Evolutionary conservation across 768 basidiomycete species (phyloP).

Genomic region (Stropharia rugosoannulata): DNA sequence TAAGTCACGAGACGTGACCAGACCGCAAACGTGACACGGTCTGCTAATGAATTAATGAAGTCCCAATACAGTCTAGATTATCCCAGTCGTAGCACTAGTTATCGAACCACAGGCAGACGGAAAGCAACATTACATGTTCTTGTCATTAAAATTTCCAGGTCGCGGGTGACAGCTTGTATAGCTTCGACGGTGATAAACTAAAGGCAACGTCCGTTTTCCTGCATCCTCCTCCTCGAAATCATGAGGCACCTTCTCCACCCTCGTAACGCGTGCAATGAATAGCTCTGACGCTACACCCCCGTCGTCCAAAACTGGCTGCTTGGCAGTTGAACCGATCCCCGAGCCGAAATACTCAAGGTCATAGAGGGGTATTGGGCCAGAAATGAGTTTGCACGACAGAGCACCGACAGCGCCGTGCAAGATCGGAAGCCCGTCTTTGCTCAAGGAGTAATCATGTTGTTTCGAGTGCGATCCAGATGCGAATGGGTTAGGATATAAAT

Average conservation of each 20-base stretch:
- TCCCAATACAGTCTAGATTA: neutral
- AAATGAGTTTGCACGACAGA: slow-evolving; percentile 68
- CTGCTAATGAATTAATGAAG: neutral
- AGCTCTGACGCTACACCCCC: slow-evolving; percentile 57
- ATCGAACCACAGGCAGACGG: no score
- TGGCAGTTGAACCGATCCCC: slow-evolving; percentile 9
- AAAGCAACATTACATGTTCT: neutral
- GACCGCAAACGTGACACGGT: neutral
- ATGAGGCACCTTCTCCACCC: slow-evolving; percentile 44
- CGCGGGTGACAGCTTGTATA: slow-evolving; percentile 48
- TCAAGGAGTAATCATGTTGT: slow-evolving; percentile 37
- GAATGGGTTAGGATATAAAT: slow-evolving; percentile 65
- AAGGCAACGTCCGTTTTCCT: slow-evolving; percentile 41
- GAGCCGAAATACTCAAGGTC: slow-evolving; percentile 41
- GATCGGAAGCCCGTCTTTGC: slow-evolving; percentile 57
- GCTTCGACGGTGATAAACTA: slow-evolving; percentile 61
- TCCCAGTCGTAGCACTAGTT: neutral
- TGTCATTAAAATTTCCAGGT: neutral
- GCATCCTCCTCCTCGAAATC: slow-evolving; percentile 1
- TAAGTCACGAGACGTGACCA: neutral
- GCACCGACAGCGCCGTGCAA: slow-evolving; percentile 64
- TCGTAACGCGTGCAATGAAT: slow-evolving; percentile 77
- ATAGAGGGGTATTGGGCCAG: slow-evolving; percentile 58
- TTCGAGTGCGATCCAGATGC: slow-evolving; percentile 9
- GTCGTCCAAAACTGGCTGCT: slow-evolving; percentile 11